A percentile compares a stretch with the other conserved stretches of the same genome.
Conservation (phyloP, 345 rosid species). For the Pistacia integerrima region DNA sequence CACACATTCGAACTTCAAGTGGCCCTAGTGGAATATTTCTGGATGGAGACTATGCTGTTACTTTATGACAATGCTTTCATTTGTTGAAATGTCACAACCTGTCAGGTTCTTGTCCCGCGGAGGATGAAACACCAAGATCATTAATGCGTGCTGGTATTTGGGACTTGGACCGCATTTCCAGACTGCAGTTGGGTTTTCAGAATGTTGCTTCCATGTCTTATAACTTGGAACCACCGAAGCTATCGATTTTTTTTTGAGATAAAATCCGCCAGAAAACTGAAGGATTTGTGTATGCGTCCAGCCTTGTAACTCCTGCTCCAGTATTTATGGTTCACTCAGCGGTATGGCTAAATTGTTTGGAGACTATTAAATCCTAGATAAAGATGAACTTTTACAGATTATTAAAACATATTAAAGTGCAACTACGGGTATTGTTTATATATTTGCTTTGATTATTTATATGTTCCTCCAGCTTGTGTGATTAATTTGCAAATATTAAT, state of each 20-base stretch:
- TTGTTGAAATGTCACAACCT: slow-evolving; percentile 6
- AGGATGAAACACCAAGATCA: not conserved
- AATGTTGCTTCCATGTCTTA: not conserved
- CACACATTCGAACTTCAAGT: not conserved
- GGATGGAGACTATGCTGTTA: not conserved
- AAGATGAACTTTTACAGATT: too few relatives aligned
- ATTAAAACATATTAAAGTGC: too few relatives aligned
- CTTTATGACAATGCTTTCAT: not conserved
- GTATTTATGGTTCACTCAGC: not conserved
- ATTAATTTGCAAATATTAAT: not conserved
- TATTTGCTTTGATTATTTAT: not conserved
- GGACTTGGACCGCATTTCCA: not conserved
- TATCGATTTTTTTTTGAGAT: not conserved
- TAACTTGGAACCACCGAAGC: not conserved
- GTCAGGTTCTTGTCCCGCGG: not conserved
- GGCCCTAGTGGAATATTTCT: not conserved
- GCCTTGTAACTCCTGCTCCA: not conserved
- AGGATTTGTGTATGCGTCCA: not conserved
- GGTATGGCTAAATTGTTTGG: not conserved
- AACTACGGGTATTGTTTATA: too few relatives aligned
- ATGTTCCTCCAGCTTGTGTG: not conserved
- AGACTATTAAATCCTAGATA: not conserved
- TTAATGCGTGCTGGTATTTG: not conserved
- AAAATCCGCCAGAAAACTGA: not conserved
- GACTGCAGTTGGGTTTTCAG: not conserved